Evolutionary conservation across 768 basidiomycete species (phyloP).

Genomic region (Clitopilus passeckerianus): DNA sequence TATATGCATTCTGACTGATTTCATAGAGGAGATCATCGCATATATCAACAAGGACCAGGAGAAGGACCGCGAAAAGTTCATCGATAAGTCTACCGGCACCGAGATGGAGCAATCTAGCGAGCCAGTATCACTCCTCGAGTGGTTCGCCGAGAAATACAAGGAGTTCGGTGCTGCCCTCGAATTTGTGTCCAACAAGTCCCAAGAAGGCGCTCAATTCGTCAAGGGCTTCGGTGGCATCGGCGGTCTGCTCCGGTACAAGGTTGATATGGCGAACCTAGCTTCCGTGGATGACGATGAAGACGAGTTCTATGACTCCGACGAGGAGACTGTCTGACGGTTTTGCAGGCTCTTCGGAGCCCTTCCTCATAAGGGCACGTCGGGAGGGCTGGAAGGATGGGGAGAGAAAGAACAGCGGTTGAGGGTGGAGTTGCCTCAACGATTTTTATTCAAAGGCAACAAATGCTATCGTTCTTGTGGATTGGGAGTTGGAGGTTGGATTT

Average conservation of each 20-base stretch:
- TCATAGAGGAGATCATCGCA: slow-evolving; percentile 75
- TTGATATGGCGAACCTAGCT: slow-evolving; percentile 84
- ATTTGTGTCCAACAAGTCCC: slow-evolving; percentile 94
- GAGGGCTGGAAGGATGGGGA: slow-evolving; percentile 51
- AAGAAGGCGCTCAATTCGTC: slow-evolving; percentile 97
- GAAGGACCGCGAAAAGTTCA: slow-evolving; percentile 91
- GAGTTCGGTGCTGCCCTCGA: slow-evolving; percentile 95
- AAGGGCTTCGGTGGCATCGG: slow-evolving; percentile 99
- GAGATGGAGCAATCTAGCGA: slow-evolving; percentile 93
- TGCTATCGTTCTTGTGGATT: neutral
- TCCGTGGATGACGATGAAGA: slow-evolving; percentile 80
- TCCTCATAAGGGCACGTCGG: slow-evolving; percentile 58
- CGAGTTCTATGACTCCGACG: slow-evolving; percentile 78
- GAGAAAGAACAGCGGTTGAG: slow-evolving; percentile 6
- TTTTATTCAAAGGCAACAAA: neutral
- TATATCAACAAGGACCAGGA: slow-evolving; percentile 80
- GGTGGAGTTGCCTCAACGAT: neutral
- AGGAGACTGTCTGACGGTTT: slow-evolving; percentile 77
- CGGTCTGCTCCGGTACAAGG: slow-evolving; percentile 93
- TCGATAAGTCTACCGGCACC: slow-evolving; percentile 88
- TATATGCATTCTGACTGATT: neutral
- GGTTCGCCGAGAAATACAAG: slow-evolving; percentile 99
- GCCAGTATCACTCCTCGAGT: slow-evolving; percentile 87
- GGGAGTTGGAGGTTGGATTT: neutral
- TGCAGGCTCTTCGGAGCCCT: slow-evolving; percentile 85